Conservation (phyloP, 2,329 filamentous ascomycete species). For the Epichloe typhina region DNA sequence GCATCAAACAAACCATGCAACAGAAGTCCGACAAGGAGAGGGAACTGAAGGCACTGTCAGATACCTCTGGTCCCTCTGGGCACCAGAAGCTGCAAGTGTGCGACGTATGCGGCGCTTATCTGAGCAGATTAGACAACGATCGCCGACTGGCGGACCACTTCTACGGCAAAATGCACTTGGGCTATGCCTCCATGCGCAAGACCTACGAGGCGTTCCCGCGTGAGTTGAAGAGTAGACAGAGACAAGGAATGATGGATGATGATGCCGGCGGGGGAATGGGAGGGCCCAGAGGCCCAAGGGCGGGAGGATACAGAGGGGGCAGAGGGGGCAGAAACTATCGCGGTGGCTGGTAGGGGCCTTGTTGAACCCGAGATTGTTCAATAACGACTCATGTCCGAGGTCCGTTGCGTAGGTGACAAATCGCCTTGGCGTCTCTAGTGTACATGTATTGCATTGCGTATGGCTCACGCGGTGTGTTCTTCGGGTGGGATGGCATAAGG, state of each 20-base stretch:
- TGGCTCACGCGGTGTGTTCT: background rate
- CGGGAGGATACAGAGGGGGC: slow-evolving; percentile 40
- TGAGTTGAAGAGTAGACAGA: slow-evolving; percentile 65
- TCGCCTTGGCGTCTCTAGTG: background rate
- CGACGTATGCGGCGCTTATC: slow-evolving; percentile 93
- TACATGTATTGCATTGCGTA: background rate
- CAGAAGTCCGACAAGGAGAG: slow-evolving; percentile 74
- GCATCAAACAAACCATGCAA: slow-evolving; percentile 66
- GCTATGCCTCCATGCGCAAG: slow-evolving; percentile 96
- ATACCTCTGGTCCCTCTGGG: slow-evolving; percentile 83
- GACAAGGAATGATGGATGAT: slow-evolving; percentile 33
- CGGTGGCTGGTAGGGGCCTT: slow-evolving; percentile 29
- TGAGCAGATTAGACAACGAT: slow-evolving; percentile 87
- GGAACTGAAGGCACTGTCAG: slow-evolving; percentile 79
- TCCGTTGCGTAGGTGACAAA: background rate
- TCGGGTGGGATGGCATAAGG: background rate
- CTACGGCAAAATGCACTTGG: slow-evolving; percentile 98
- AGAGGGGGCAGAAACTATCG: slow-evolving; percentile 37
- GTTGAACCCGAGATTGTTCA: too few species aligned
- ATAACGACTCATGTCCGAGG: background rate
- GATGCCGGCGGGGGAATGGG: slow-evolving; percentile 22
- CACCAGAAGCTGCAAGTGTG: slow-evolving; percentile 98
- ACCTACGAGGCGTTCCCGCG: slow-evolving; percentile 77
- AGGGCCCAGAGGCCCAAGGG: slow-evolving; percentile 37
- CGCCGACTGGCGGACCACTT: slow-evolving; percentile 90